A percentile compares a stretch with the other conserved stretches of the same genome.
These are phyloP conservation scores for Globisporangium viniferum DNA, from an alignment of 352 stramenopile species.

Conservation along the genomic window DNA sequence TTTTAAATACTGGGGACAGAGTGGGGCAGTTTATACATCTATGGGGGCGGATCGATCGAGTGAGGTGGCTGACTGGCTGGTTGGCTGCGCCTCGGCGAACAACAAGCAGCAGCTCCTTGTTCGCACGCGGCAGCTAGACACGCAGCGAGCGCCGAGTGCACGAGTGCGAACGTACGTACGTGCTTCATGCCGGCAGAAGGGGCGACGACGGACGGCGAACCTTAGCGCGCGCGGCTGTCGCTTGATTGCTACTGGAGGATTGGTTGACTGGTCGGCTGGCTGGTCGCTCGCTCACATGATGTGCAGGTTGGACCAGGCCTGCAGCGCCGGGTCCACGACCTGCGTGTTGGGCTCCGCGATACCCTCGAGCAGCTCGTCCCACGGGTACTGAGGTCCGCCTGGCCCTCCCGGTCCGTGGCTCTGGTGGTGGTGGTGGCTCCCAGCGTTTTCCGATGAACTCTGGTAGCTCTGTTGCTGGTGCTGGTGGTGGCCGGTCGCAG, in stretches of 20 bases:
- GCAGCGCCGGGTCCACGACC: slow-evolving; percentile 49
- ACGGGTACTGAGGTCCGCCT: slow-evolving; percentile 25
- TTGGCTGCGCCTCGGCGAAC: neutral
- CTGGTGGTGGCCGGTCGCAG: slow-evolving; percentile 11
- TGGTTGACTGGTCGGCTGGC: neutral
- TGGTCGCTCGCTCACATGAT: slow-evolving; percentile 41
- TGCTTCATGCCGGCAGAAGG: neutral
- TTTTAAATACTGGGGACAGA: slow-evolving; percentile 18
- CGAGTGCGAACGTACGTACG: neutral
- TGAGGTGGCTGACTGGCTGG: neutral
- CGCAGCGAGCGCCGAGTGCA: neutral
- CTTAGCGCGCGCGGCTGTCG: neutral
- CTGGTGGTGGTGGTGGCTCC: slow-evolving; percentile 5
- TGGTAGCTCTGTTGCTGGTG: slow-evolving; percentile 13
- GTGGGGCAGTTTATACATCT: slow-evolving; percentile 11
- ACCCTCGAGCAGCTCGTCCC: slow-evolving; percentile 76
- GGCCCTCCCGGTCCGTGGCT: neutral
- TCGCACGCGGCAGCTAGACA: neutral
- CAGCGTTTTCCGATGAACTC: slow-evolving; percentile 11
- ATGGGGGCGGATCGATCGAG: neutral
- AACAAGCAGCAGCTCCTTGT: neutral
- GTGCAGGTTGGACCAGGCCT: slow-evolving; percentile 71
- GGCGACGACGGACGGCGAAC: neutral
- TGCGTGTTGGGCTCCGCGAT: slow-evolving; percentile 48
- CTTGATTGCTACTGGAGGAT: neutral